phyloP scores from a whole-genome alignment of 345 rosid genomes.

The Syzygium oleosum region DNA sequence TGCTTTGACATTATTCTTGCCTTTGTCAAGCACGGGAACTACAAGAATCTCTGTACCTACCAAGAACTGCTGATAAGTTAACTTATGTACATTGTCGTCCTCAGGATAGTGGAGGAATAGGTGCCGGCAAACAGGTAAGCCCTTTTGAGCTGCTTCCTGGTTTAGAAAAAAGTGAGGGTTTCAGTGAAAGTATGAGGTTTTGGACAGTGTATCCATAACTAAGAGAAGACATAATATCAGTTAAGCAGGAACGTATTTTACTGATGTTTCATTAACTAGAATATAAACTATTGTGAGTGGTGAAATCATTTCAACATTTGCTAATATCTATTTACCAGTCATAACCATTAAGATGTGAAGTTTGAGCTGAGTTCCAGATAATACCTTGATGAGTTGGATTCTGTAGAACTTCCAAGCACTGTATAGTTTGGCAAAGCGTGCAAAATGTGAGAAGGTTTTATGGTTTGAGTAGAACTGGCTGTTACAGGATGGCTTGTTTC shows the following conservation, averaged over 20 bases:
- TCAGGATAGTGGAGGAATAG: constrained; percentile 61
- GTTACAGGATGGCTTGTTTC: constrained; percentile 57
- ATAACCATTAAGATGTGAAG: not conserved
- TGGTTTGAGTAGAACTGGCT: constrained; percentile 53
- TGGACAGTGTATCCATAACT: not conserved
- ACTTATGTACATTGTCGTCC: constrained; percentile 35
- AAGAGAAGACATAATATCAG: not conserved
- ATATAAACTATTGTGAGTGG: not conserved
- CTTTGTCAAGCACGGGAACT: constrained; percentile 63
- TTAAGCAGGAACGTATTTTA: not conserved
- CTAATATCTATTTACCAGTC: not conserved
- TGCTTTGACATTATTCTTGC: constrained; percentile 36
- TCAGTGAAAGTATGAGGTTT: constrained; percentile 5
- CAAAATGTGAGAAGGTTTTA: constrained; percentile 46
- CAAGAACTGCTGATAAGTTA: constrained; percentile 61
- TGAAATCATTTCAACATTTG: not conserved
- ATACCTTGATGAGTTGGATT: constrained; percentile 52
- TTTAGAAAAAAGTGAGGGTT: not conserved
- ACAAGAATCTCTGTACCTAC: constrained; percentile 59
- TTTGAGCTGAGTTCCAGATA: not conserved
- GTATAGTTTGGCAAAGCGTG: constrained; percentile 54
- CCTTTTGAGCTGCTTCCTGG: constrained; percentile 57
- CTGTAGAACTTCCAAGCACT: constrained; percentile 68
- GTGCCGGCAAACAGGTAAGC: constrained; percentile 68
- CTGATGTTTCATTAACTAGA: not conserved